Percentiles rank a stretch among this genome's conserved stretches.
phyloP scores from a whole-genome alignment of 352 stramenopile genomes.

The Phytophthora meadii region DNA sequence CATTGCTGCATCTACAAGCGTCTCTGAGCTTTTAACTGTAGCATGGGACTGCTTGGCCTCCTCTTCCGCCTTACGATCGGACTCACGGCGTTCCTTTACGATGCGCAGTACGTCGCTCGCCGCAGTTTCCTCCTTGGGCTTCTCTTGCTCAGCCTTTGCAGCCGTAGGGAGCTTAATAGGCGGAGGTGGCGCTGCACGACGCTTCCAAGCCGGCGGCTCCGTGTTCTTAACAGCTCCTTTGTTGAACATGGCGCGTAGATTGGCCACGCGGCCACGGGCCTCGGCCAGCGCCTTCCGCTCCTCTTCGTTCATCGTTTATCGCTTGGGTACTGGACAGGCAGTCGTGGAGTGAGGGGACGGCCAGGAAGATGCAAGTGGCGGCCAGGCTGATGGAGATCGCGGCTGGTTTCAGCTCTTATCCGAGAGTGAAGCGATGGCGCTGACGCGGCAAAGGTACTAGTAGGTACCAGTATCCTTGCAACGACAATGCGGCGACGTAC shows the following conservation, averaged over 20 bases:
- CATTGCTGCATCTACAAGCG: constrained; percentile 53
- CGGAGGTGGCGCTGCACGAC: constrained; percentile 14
- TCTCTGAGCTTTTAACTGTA: constrained; percentile 51
- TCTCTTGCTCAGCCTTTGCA: constrained; percentile 17
- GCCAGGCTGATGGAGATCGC: no score
- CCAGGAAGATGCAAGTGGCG: not conserved
- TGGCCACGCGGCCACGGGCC: constrained; percentile 58
- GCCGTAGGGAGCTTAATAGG: constrained; percentile 29
- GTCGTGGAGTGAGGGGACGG: constrained; percentile 14
- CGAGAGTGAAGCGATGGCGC: no score
- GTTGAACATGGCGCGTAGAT: constrained; percentile 77
- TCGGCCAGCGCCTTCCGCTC: constrained; percentile 60
- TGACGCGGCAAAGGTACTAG: not conserved
- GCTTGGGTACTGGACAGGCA: constrained; percentile 8
- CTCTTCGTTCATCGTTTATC: constrained; percentile 37
- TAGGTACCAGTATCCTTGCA: not conserved
- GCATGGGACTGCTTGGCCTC: constrained; percentile 39
- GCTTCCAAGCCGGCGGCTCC: constrained; percentile 32
- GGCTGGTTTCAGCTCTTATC: constrained; percentile 6
- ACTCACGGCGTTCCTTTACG: constrained; percentile 45
- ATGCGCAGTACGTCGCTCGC: constrained; percentile 34
- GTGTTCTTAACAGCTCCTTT: constrained; percentile 41
- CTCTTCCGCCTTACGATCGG: constrained; percentile 52
- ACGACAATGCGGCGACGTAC: constrained; percentile 14
- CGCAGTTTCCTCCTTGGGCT: constrained; percentile 4